Base-by-base conservation (phyloP, 2,329 filamentous ascomycete species). In the Madurella mycetomatis region DNA sequence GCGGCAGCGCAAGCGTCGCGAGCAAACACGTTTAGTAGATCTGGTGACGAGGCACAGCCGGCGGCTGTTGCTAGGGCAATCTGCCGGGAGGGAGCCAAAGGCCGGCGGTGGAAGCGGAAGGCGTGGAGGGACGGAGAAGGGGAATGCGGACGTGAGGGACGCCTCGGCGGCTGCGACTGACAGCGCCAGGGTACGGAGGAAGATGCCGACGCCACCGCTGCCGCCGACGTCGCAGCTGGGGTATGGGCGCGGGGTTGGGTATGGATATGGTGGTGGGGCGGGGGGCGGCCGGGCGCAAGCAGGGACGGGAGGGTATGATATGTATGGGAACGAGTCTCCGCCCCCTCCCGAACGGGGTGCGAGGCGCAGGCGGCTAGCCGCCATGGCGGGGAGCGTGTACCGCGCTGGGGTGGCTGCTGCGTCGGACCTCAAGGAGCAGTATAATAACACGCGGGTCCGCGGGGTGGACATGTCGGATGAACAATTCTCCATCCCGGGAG, bases 351-450 rank as follows among this genome's bases (percentile, higher is more conserved):
- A 91, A 71, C 79, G 81, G 37, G 90, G 91, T 1, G 80, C 83
- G n/a, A 77, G 90, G 60, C 80, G 92, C 63, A 87, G 81, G 70
- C 95, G 87, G 75, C 74, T 96, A 42, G 89, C 87, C 2, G 80
- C 79, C 42, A 76, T 84, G 73, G 81, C 81, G 0, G 78, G 78
- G 16, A 82, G 69, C 50, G 66, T 83, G 43, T 84, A 84, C 64
- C 75, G 78, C 44, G 80, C 75, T 9, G 79, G 80, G 7, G 78
- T 79, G 16, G 73, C 77, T 1, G 80, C 81, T 9, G 79, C 82
- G n/a, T 79, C 73, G 32, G 81, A 83, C 63, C 77, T 84, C 54
- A 75, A 74, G 56, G 81, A 84, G 60, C 79, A 81, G 25, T 84
- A 84, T 66, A 79, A 76, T 49, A 81, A 82, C 57, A 78, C 79